Evolutionary conservation across 106 monocot species (phyloP), one percentile per base, ranked within the genome.

Genomic region (Amphibolis antarctica): DNA sequence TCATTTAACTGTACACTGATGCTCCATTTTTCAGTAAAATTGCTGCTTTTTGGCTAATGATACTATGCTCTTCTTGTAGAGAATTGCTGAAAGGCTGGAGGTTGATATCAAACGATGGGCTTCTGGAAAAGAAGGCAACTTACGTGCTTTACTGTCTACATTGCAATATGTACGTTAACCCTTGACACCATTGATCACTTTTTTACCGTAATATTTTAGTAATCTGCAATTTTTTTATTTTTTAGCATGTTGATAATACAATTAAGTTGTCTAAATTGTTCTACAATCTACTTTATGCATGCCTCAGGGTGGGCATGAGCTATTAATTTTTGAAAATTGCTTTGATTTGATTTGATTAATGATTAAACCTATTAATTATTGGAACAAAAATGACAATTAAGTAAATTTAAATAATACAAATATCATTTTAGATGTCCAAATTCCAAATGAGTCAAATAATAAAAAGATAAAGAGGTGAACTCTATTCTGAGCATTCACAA

Each of bases 101-200:
- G 50, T 82, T 68, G 94, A 94, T 75, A 86, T 94, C 64, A 94
- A 76, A 53, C 68, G 94, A 12, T 94, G 94, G 94, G 79, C 89
- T 67, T 79, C 94, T 66, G 86, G 89, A 46, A 94, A 94, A 78
- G 89, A 94, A 76, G 84, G 84, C 69, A 94, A 94, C 64, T 74
- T 94, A 66, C 81, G 89, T 63, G 89, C 94, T 45, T 82, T 94
- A 63, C 67, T 94, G 46, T 89, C 89, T 67, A 94, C 86, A 59
- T 74, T 94, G 75, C 94, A 94, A 74, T 94, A 94, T 89, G 94
- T 94, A 50, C 55, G 89, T 71, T 28, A 59, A 21, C 27, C 13
- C 68, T 59, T n/a, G n/a, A n/a, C n/a, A 20, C 1, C 2, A 29
- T 28, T 57, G 0, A 57, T 57, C n/a, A n/a, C n/a, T n/a, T n/a